A percentile compares a stretch with the other conserved stretches of the same genome.
Conservation (phyloP, 164 flowering plant species). For the Annona cherimola region DNA sequence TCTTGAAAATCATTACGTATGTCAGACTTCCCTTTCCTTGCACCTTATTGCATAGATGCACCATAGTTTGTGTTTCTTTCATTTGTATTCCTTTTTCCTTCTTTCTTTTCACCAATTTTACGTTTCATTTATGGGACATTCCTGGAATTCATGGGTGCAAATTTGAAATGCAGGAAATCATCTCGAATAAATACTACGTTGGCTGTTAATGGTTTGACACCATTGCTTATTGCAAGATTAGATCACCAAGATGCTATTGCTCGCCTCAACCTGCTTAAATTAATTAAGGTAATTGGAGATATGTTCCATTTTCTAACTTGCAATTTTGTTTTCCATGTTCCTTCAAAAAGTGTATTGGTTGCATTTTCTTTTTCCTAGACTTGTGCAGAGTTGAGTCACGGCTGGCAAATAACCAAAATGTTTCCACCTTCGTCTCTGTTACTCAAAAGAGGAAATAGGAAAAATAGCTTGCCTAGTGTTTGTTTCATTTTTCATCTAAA, state of each 20-base stretch:
- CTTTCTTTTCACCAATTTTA: not conserved
- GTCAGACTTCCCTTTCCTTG: conserved; percentile 6
- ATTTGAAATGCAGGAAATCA: conserved; percentile 9
- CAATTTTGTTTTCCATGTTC: not conserved
- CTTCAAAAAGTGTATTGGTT: no score
- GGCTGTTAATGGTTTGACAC: conserved; percentile 95
- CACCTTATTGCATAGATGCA: conserved; percentile 2
- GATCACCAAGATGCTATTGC: conserved; percentile 98
- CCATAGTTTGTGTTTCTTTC: not conserved
- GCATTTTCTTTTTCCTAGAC: no score
- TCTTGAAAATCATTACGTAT: conserved; percentile 96
- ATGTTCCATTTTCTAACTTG: not conserved
- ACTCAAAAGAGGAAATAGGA: not conserved
- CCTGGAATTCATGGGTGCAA: conserved; percentile 6
- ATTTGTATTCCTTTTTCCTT: not conserved
- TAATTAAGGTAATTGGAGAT: conserved; percentile 63
- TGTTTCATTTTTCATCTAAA: not conserved
- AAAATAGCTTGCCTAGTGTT: not conserved
- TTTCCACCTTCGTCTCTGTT: not conserved
- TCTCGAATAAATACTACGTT: conserved; percentile 80
- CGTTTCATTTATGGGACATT: not conserved
- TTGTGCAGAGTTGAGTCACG: not conserved
- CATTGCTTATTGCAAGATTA: conserved; percentile 81
- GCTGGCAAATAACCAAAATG: not conserved
- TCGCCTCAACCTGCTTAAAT: conserved; percentile 85